Evolutionary conservation across 345 rosid species (phyloP).

Genomic region (Syzygium aqueum): DNA sequence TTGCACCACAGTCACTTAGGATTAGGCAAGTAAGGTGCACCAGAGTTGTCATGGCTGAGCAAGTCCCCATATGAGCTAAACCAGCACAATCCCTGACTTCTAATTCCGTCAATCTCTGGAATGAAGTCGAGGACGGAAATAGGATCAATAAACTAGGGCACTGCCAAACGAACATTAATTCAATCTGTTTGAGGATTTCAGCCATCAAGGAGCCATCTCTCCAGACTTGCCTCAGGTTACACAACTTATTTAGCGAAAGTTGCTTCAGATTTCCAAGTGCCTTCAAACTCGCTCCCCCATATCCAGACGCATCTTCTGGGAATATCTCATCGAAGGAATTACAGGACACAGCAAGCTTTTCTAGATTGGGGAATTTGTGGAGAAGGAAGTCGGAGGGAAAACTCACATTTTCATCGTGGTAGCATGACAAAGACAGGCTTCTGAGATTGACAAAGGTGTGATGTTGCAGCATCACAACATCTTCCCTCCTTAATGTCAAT

Average conservation of each 20-base stretch:
- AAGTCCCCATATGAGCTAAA: neutral
- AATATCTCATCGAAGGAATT: neutral
- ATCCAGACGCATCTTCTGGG: neutral
- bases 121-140: neutral
- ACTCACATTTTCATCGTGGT: neutral
- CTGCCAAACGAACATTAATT: rapidly evolving
- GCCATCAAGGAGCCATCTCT: neutral
- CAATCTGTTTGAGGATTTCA: neutral
- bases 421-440: neutral
- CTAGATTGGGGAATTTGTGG: neutral
- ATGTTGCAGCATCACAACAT: neutral
- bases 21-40: rapidly evolving
- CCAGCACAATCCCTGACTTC: neutral
- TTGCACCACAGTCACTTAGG: neutral
- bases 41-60: neutral
- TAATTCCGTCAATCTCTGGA: neutral
- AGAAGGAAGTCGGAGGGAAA: neutral
- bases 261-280: neutral
- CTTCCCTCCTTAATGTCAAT: neutral
- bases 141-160: neutral
- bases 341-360: rapidly evolving
- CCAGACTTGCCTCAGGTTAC: neutral
- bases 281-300: neutral
- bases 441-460: neutral
- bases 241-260: neutral